phyloP scores from a whole-genome alignment of 768 basidiomycete species.

The Lactifluus pinguis region DNA sequence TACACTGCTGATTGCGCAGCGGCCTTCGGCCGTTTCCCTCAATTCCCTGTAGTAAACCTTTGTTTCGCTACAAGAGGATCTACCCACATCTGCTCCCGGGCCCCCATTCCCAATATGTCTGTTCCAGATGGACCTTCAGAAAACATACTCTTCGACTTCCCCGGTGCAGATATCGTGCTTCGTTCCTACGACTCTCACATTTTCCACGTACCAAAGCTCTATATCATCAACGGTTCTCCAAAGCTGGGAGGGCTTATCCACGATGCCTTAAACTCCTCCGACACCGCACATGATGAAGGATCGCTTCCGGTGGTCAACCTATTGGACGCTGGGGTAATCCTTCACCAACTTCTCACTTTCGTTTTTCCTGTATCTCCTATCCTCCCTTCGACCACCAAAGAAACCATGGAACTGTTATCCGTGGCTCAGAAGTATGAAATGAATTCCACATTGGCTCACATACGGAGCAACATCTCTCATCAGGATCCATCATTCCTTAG shows the following conservation, averaged over 20 bases:
- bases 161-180: conserved; percentile 35
- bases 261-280: conserved; percentile 39
- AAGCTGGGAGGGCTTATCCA: conserved; percentile 31
- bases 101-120: background rate
- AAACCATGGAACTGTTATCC: background rate
- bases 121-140: background rate
- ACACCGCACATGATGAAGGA: background rate
- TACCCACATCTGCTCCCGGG: background rate
- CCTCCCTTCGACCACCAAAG: background rate
- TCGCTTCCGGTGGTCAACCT: background rate
- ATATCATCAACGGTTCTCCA: conserved; percentile 34
- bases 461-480: background rate
- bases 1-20: background rate
- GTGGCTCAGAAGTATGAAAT: conserved; percentile 3
- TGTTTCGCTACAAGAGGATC: background rate
- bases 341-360: conserved; percentile 5
- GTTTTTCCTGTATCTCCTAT: background rate
- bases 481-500: background rate
- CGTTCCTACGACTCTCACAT: conserved; percentile 33
- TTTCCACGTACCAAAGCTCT: conserved; percentile 37
- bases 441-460: background rate
- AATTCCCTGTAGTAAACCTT: background rate
- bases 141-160: conserved; percentile 12
- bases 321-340: background rate
- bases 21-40: background rate